Conservation (phyloP, 257 asterid species). For the Asclepias syriaca region DNA sequence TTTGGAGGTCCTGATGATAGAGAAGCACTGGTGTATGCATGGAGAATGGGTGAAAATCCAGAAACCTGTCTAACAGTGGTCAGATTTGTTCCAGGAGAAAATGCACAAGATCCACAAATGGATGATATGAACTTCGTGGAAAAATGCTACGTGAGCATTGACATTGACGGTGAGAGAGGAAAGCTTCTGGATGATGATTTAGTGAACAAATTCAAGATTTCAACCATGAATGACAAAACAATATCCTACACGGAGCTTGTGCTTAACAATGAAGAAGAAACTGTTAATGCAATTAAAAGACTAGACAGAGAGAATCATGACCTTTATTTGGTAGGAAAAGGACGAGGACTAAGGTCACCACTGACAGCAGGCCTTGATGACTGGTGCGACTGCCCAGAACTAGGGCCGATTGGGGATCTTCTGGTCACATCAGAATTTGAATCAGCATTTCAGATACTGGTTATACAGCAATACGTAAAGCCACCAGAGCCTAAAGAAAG, state of each 20-base stretch:
- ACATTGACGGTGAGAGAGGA: conserved; percentile 48
- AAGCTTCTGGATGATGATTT: conserved; percentile 55
- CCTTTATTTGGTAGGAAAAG: conserved; percentile 82
- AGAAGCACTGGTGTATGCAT: conserved; percentile 73
- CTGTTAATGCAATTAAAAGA: conserved; percentile 59
- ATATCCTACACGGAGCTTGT: conserved; percentile 46
- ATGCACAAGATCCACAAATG: conserved; percentile 8
- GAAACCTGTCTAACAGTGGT: conserved; percentile 47
- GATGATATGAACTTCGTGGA: conserved; percentile 22
- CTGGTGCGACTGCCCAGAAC: conserved; percentile 97
- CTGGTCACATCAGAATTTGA: conserved; percentile 75
- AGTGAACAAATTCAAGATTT: conserved; percentile 45
- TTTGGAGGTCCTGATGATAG: conserved; percentile 89
- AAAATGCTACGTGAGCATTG: conserved; percentile 31
- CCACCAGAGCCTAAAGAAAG: conserved; percentile 28
- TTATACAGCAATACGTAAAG: conserved; percentile 62
- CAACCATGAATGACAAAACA: conserved; percentile 31
- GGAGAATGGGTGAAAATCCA: conserved; percentile 61
- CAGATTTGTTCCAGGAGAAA: conserved; percentile 54
- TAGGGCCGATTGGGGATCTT: conserved; percentile 89
- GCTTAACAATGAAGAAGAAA: conserved; percentile 70
- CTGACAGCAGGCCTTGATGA: conserved; percentile 71
- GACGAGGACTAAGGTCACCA: conserved; percentile 53
- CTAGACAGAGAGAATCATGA: conserved; percentile 59
- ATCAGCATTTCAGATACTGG: conserved; percentile 59